These are phyloP conservation scores for Oryza longistaminata DNA, from an alignment of 176 grass and related monocot genomes.

Conservation along the genomic window DNA sequence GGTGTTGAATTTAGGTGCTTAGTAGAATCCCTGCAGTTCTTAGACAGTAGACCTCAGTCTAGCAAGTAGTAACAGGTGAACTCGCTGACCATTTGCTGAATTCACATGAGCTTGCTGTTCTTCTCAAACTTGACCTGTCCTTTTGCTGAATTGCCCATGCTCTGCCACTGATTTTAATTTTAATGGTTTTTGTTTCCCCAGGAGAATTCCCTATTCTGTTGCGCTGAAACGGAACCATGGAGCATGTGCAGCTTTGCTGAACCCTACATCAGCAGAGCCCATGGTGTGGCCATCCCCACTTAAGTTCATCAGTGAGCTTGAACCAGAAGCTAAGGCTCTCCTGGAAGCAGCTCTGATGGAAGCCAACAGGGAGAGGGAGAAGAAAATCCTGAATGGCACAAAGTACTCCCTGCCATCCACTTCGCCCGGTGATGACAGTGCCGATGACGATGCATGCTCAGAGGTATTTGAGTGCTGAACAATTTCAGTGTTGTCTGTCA, in stretches of 20 bases:
- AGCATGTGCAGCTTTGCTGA: conserved; percentile 71
- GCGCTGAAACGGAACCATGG: conserved; percentile 67
- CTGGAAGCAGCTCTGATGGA: conserved; percentile 80
- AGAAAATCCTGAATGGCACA: conserved; percentile 68
- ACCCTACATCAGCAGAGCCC: conserved; percentile 69
- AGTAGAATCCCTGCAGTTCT: background rate
- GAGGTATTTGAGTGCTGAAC: conserved; percentile 52
- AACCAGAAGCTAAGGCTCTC: conserved; percentile 80
- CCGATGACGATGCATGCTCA: conserved; percentile 35
- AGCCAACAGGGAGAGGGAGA: conserved; percentile 91
- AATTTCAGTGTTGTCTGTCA: background rate
- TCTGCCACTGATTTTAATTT: background rate
- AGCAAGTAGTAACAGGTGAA: background rate
- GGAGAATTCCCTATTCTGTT: conserved; percentile 77
- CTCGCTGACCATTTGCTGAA: background rate
- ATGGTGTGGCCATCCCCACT: conserved; percentile 95
- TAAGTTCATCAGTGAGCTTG: conserved; percentile 97
- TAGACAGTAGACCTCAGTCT: background rate
- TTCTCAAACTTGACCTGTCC: background rate
- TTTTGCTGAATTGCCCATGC: background rate
- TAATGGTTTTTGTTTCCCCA: conserved; percentile 23
- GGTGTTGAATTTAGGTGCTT: background rate
- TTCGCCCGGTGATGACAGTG: conserved; percentile 35
- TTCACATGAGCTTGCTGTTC: background rate
- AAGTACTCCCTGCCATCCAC: conserved; percentile 57